A percentile compares a stretch with the other conserved stretches of the same genome.
phyloP scores from a whole-genome alignment of 306 rosid species.

The Prunus dulcis region DNA sequence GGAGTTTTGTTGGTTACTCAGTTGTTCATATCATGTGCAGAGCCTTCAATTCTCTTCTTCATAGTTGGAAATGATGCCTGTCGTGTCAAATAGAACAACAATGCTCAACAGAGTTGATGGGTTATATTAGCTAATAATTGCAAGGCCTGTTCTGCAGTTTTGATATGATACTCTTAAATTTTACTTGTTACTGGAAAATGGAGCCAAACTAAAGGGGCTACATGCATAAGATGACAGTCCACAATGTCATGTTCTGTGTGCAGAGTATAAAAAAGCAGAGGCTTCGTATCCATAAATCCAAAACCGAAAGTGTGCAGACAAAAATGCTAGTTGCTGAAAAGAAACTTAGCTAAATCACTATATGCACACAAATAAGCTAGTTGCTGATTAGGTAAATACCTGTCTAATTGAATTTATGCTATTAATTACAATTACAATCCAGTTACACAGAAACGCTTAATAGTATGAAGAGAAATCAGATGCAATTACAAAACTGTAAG shows the following conservation, averaged over 20 bases:
- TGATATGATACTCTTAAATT: neutral
- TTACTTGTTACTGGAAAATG: neutral
- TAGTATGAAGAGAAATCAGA: neutral
- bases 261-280: neutral
- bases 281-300: too few relatives aligned
- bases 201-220: neutral
- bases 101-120: neutral
- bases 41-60: slow-evolving; percentile 92
- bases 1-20: slow-evolving; percentile 50
- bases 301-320: too few relatives aligned
- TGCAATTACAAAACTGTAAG: neutral
- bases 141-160: neutral
- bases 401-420: neutral
- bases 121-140: neutral
- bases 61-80: slow-evolving; percentile 74
- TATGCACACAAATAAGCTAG: too few relatives aligned
- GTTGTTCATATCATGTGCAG: slow-evolving; percentile 71
- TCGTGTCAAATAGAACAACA: slow-evolving; percentile 2
- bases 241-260: neutral
- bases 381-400: neutral
- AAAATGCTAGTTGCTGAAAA: too few relatives aligned
- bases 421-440: too few relatives aligned
- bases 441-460: neutral
- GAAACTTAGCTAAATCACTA: too few relatives aligned
- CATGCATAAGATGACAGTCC: neutral